Percentiles rank a stretch among this genome's conserved stretches.
phyloP scores from a whole-genome alignment of 495 filamentous ascomycete species.

The Bathelium albidoporum region DNA sequence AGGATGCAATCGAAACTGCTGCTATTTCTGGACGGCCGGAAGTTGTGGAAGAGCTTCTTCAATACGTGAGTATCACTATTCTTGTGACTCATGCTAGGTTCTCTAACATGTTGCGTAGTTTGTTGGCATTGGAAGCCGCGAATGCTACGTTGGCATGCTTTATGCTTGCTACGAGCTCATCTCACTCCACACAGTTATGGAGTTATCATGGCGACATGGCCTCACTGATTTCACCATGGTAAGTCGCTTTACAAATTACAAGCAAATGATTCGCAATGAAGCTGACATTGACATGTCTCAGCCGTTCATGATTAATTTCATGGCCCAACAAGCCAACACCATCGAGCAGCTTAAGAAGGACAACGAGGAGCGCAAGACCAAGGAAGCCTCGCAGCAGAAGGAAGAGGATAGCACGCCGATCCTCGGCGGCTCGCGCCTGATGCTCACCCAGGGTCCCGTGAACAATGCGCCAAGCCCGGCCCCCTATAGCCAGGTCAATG shows the following conservation, averaged over 20 bases:
- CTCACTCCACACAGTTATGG: constrained; percentile 79
- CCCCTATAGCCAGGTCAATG: constrained; percentile 32
- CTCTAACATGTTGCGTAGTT: constrained; percentile 51
- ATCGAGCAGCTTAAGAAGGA: constrained; percentile 83
- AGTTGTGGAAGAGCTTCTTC: constrained; percentile 87
- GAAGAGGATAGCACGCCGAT: constrained; percentile 92
- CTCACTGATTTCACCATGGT: constrained; percentile 94
- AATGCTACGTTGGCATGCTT: constrained; percentile 98
- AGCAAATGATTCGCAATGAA: neutral
- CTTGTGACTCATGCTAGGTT: constrained; percentile 1
- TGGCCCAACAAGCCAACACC: constrained; percentile 79
- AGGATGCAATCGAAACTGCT: constrained; percentile 97
- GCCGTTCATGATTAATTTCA: constrained; percentile 98
- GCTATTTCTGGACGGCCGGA: constrained; percentile 88
- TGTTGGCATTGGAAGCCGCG: constrained; percentile 95
- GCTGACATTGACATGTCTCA: constrained; percentile 18
- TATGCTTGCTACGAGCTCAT: constrained; percentile 98
- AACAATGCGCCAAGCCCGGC: constrained; percentile 35
- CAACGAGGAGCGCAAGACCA: constrained; percentile 91
- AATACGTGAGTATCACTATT: constrained; percentile 68
- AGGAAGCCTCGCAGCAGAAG: constrained; percentile 75
- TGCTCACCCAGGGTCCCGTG: constrained; percentile 93
- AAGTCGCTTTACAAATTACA: constrained; percentile 10
- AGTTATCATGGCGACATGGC: constrained; percentile 93
- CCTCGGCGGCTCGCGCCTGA: constrained; percentile 78